A percentile compares a stretch with the other conserved stretches of the same genome.
Conservation (phyloP, 441 rosid species). For the Euphorbia schlechtendalii region DNA sequence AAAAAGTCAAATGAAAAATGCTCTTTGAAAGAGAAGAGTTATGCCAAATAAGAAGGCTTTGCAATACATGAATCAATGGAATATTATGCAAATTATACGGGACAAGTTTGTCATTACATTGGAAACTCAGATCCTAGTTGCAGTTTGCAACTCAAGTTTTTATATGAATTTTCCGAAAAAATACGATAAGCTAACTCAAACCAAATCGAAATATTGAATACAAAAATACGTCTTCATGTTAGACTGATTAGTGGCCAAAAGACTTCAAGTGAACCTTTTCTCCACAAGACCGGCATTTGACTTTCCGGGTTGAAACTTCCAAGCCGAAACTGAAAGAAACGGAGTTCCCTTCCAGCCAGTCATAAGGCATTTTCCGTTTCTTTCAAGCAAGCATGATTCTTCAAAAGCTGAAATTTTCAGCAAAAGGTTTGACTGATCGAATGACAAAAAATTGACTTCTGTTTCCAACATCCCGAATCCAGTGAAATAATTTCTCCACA, state of each 20-base stretch:
- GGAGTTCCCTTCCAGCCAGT: conserved; percentile 38
- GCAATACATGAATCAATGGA: too few species aligned
- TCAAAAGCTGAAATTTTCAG: conserved; percentile 19
- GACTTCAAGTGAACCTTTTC: neutral
- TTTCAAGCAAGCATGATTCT: conserved; percentile 22
- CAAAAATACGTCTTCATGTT: too few species aligned
- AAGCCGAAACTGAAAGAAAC: conserved; percentile 30
- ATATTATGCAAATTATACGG: too few species aligned
- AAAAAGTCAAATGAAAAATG: too few species aligned
- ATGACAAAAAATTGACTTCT: conserved; percentile 21
- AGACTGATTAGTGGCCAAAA: neutral
- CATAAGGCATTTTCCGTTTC: conserved; percentile 26
- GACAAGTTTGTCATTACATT: too few species aligned
- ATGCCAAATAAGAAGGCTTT: too few species aligned
- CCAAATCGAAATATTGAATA: too few species aligned
- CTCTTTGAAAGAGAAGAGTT: too few species aligned
- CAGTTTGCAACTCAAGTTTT: too few species aligned
- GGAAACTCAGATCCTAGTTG: too few species aligned
- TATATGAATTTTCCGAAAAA: too few species aligned
- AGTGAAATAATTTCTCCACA: conserved; percentile 24
- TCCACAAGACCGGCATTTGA: neutral
- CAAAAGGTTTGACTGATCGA: conserved; percentile 30
- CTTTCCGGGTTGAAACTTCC: conserved; percentile 28
- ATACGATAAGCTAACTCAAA: too few species aligned
- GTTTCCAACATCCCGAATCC: conserved; percentile 23